Base-by-base conservation (phyloP, 2,329 filamentous ascomycete genomes). In the Aspergillus quadricinctus region DNA sequence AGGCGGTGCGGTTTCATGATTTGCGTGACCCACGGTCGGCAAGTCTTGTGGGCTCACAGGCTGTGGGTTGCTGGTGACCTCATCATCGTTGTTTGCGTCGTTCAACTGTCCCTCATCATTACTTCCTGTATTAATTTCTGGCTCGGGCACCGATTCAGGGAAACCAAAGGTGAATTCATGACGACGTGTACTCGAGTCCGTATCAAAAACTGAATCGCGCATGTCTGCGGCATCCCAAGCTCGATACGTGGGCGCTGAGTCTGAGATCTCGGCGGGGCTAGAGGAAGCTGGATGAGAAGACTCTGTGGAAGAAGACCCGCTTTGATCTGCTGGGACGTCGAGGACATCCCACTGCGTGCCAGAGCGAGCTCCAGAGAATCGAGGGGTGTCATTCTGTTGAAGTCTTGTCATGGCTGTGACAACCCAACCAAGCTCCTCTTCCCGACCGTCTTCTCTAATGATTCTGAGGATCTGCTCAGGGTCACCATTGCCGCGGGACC, bases 401-500 rank as follows among this genome's bases (percentile, higher is more conserved):
- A 70, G 56, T 21, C 65, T 69, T 59, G 69, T 77, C 58, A 85
- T 83, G 25, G 83, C 75, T 31, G 79, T 77, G 10, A 87, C 78
- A 77, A 85, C 84, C 68, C 84, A 83, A 10, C 77, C 75, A 35
- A 89, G 77, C 50, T 82, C 80, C 10, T 84, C 81, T 54, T 82
- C 78, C 2, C 84, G 77, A 4, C 81, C 79, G 62, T 88, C 85
- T 40, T 83, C 80, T 41, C 81, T 79, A 31, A 88, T 85, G 23
- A 89, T 83, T 43, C 79, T 75, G 3, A 87, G 62, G 27, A 89
- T 83, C 57, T 78, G 80, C 37, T 82, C 77, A 0, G 80, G 80
- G 62, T 88, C 80, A 4, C 85, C 85, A 46, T 80, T 79, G 1
- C 85, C 84, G 54, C 82, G 81, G 45, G 80, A 77, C 70, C 85